These are phyloP conservation scores for Dipodascus albidus DNA, from an alignment of 805 yeast species.

Conservation along the genomic window DNA sequence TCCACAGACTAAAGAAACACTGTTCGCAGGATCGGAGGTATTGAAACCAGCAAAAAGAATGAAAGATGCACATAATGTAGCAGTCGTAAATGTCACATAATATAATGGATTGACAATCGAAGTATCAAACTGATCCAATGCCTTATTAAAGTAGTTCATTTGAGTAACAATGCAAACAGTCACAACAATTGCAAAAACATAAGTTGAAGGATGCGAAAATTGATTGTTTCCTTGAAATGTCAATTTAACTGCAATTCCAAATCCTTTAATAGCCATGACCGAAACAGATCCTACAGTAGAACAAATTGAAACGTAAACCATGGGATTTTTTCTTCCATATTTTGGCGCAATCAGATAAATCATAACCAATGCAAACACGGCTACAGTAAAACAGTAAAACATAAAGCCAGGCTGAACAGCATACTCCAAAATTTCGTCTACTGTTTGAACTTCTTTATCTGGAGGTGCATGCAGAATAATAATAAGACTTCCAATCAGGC, in stretches of 20 bases:
- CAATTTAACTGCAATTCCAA: constrained; percentile 82
- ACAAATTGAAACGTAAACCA: constrained; percentile 83
- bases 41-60: constrained; percentile 79
- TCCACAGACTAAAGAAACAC: constrained; percentile 73
- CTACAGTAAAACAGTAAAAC: constrained; percentile 51
- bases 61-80: constrained; percentile 76
- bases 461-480: constrained; percentile 89
- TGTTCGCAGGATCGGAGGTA: constrained; percentile 67
- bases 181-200: constrained; percentile 68
- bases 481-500: constrained; percentile 77
- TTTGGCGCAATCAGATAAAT: constrained; percentile 74
- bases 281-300: constrained; percentile 84
- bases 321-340: constrained; percentile 71
- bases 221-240: constrained; percentile 80
- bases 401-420: constrained; percentile 69
- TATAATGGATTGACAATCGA: constrained; percentile 85
- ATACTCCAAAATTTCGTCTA: constrained; percentile 73
- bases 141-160: constrained; percentile 90
- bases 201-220: constrained; percentile 74
- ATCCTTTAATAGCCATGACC: constrained; percentile 86
- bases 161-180: constrained; percentile 76
- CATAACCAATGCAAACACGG: constrained; percentile 61
- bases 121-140: constrained; percentile 85
- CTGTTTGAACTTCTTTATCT: constrained; percentile 81
- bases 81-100: constrained; percentile 85